Conservation (phyloP, 2,329 filamentous ascomycete genomes). For the Ciborinia camelliae region DNA sequence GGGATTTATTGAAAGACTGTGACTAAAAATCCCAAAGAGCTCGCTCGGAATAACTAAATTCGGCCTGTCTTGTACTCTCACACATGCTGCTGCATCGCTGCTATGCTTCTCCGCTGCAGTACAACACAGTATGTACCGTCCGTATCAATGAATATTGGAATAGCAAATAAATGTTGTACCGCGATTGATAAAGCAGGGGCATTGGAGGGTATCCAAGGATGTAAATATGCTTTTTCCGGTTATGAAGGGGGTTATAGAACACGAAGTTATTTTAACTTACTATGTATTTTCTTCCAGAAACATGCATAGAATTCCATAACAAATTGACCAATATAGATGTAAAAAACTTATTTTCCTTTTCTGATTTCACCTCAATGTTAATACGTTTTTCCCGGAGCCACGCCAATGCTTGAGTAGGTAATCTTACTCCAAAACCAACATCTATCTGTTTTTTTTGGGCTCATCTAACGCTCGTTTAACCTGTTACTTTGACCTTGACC, state of each 20-base stretch:
- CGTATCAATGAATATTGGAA: neutral
- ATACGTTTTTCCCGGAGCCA: neutral
- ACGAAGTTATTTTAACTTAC: constrained; percentile 19
- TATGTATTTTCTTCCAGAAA: constrained; percentile 19
- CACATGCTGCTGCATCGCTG: neutral
- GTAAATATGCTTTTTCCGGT: constrained; percentile 3
- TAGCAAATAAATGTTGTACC: constrained; percentile 7
- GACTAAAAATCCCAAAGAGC: neutral
- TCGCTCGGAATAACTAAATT: constrained; percentile 12
- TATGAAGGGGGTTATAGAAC: constrained; percentile 17
- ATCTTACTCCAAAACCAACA: neutral
- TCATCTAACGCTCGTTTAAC: constrained; percentile 9
- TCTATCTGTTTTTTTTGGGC: neutral
- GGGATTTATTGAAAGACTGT: neutral
- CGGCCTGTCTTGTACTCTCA: neutral
- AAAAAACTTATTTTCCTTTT: neutral
- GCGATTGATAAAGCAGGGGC: constrained; percentile 9
- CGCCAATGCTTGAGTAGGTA: neutral
- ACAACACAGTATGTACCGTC: constrained; percentile 10
- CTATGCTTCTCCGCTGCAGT: constrained; percentile 15
- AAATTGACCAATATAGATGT: constrained; percentile 5
- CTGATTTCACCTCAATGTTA: neutral
- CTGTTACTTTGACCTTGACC: constrained; percentile 17
- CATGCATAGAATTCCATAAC: constrained; percentile 15
- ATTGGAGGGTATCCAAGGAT: constrained; percentile 11